Evolutionary conservation across 208 protist species (phyloP).

Genomic region (Trichomonas vaginalis): DNA sequence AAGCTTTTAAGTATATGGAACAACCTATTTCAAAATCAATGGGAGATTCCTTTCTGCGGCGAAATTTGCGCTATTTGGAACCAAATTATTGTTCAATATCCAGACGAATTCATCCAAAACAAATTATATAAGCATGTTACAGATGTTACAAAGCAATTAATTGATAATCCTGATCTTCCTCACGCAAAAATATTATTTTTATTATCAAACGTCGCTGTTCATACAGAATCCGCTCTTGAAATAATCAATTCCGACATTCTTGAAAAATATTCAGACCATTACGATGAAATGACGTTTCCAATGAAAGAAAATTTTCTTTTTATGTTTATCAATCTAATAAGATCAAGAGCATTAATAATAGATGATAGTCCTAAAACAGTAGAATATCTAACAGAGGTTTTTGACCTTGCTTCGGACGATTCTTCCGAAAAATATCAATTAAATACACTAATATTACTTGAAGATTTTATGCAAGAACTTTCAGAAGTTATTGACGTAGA

Average conservation of each 20-base stretch:
- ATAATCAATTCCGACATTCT: not conserved
- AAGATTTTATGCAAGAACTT: not conserved
- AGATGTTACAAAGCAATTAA: not conserved
- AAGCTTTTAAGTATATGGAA: not conserved
- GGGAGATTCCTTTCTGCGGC: not conserved
- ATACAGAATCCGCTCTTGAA: not conserved
- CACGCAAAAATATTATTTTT: not conserved
- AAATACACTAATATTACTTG: not conserved
- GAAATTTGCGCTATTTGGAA: not conserved
- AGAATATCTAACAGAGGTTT: not conserved
- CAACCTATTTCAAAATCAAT: not conserved
- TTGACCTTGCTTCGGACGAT: not conserved
- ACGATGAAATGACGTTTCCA: not conserved
- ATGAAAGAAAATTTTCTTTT: not conserved
- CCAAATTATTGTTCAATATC: not conserved
- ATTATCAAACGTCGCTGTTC: not conserved
- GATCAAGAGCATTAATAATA: not conserved
- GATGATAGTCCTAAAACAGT: not conserved
- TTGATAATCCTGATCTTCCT: not conserved
- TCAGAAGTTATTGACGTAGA: not conserved
- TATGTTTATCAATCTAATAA: not conserved
- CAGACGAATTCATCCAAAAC: not conserved
- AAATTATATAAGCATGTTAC: not conserved
- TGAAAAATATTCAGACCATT: not conserved
- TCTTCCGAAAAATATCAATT: not conserved